Evolutionary conservation across 495 filamentous ascomycete species (phyloP).

Genomic region (Pyronema domesticum): DNA sequence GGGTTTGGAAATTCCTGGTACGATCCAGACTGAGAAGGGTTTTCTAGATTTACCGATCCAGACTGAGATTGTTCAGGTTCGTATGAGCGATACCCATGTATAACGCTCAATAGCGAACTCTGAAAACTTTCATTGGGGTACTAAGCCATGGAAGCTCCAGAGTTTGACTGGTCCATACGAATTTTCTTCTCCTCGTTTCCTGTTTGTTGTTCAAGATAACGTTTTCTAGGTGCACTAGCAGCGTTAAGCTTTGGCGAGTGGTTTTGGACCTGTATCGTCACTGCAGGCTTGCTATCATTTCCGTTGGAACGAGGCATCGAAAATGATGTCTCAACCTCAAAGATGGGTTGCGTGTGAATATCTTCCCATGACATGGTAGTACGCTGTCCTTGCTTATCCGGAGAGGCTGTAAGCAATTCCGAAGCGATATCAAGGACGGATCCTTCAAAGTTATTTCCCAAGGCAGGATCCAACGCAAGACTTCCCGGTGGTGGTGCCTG

Average conservation of each 20-base stretch:
- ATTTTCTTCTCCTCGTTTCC: too few species aligned
- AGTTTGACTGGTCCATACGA: too few species aligned
- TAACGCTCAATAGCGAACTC: too few species aligned
- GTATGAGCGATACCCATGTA: too few species aligned
- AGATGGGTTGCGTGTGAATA: conserved; percentile 22
- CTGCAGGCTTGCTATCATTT: not conserved
- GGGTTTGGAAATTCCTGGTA: too few species aligned
- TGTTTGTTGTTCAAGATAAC: not conserved
- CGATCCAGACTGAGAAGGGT: too few species aligned
- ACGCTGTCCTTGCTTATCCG: not conserved
- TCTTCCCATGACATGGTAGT: conserved; percentile 23
- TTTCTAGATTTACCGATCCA: too few species aligned
- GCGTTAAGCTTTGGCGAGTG: not conserved
- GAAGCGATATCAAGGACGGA: conserved; percentile 18
- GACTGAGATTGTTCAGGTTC: too few species aligned
- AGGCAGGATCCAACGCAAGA: conserved; percentile 19
- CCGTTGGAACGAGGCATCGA: not conserved
- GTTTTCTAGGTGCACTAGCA: not conserved
- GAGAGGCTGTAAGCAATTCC: conserved; percentile 18
- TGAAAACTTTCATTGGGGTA: too few species aligned
- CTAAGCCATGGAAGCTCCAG: too few species aligned
- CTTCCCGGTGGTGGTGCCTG: conserved; percentile 22
- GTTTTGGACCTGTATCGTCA: not conserved
- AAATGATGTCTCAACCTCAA: conserved; percentile 15
- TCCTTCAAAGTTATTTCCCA: conserved; percentile 15